Evolutionary conservation across 306 rosid genomes (phyloP).

Genomic region (Psophocarpus tetragonolobus): DNA sequence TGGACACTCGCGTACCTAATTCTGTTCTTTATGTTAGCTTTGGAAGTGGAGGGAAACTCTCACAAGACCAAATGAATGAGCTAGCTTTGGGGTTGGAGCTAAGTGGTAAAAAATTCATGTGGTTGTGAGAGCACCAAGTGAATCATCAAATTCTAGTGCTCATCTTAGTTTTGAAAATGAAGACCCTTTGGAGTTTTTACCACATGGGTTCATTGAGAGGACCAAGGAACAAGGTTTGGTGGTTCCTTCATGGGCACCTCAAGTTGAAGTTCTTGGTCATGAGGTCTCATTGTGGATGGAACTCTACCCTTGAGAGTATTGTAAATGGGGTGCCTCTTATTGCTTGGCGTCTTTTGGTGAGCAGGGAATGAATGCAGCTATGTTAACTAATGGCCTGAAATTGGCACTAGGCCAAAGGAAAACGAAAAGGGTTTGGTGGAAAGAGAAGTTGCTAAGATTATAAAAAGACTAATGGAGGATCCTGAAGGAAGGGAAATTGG

Average conservation of each 20-base stretch:
- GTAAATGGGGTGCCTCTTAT: conserved; percentile 22
- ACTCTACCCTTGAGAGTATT: conserved; percentile 31
- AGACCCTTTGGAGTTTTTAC: conserved; percentile 28
- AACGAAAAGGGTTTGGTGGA: neutral
- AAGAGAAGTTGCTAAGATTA: neutral
- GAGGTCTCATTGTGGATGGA: conserved; percentile 40
- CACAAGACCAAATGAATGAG: conserved; percentile 28
- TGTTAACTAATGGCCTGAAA: neutral
- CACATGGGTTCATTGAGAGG: conserved; percentile 36
- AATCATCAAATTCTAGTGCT: neutral
- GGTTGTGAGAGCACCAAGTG: conserved; percentile 34
- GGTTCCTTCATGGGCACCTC: conserved; percentile 44
- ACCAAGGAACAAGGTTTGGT: conserved; percentile 38
- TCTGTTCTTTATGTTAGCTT: conserved; percentile 36
- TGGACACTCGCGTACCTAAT: conserved; percentile 28
- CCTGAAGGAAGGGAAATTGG: conserved; percentile 15
- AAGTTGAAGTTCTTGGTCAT: conserved; percentile 34
- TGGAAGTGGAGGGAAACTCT: conserved; percentile 44
- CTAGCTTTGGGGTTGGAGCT: conserved; percentile 38
- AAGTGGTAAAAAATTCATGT: conserved; percentile 22
- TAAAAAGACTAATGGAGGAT: neutral
- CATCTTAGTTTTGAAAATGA: neutral
- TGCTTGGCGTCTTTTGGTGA: conserved; percentile 35
- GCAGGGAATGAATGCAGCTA: conserved; percentile 22
- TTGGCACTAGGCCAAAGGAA: conserved; percentile 8